Percentiles rank a stretch among this genome's conserved stretches.
Evolutionary conservation across 139 green algal species (phyloP).

Genomic region (Medakamo hakoo): DNA sequence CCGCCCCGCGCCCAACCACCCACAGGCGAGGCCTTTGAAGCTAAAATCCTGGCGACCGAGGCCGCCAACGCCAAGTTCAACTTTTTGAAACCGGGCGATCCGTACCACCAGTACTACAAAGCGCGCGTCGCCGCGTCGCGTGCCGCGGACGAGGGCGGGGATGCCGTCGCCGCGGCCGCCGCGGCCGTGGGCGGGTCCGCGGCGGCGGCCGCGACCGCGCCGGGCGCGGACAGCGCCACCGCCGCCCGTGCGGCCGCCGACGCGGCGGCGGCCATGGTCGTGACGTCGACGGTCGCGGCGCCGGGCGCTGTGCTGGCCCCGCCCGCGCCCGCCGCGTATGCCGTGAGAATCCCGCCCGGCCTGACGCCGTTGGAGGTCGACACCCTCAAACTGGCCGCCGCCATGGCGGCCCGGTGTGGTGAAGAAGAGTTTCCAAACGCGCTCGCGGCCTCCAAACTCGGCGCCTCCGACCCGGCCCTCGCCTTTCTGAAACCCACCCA

Average conservation of each 20-base stretch:
- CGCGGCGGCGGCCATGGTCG: neutral
- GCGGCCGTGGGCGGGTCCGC: neutral
- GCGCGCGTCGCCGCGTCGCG: conserved; percentile 33
- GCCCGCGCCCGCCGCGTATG: conserved; percentile 36
- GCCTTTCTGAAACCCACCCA: conserved; percentile 94
- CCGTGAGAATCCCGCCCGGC: conserved; percentile 73
- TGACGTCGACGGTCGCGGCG: neutral
- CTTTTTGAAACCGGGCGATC: conserved; percentile 79
- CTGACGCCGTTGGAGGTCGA: conserved; percentile 76
- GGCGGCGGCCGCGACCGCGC: neutral
- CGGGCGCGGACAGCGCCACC: neutral
- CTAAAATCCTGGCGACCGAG: conserved; percentile 79
- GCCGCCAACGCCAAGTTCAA: conserved; percentile 94
- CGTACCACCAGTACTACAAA: conserved; percentile 93
- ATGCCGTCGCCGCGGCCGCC: conserved; percentile 6
- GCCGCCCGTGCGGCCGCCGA: conserved; percentile 15
- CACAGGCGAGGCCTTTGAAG: conserved; percentile 55
- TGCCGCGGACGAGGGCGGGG: conserved; percentile 10
- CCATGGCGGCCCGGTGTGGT: conserved; percentile 66
- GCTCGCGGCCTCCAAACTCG: conserved; percentile 9
- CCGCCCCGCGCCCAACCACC: too few species aligned
- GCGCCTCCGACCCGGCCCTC: conserved; percentile 56
- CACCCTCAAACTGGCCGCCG: conserved; percentile 82
- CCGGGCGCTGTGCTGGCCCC: neutral
- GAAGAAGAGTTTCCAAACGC: conserved; percentile 60